Percentiles rank a stretch among this genome's conserved stretches.
These are phyloP conservation scores for Fusarium proliferatum DNA, from an alignment of 2,329 filamentous ascomycete genomes.

Conservation along the genomic window DNA sequence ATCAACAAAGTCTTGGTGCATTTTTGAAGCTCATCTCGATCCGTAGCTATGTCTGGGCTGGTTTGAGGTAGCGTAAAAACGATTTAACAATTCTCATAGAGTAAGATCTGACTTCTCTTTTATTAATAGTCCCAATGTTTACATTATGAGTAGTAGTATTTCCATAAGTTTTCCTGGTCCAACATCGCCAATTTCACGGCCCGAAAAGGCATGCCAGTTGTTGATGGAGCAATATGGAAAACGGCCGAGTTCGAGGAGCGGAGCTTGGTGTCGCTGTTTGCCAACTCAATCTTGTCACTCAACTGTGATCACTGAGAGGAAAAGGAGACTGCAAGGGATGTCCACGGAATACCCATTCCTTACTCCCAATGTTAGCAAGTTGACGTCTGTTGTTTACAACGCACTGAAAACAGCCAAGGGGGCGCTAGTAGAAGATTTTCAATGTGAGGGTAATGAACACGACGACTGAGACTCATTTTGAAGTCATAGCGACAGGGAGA, in stretches of 20 bases:
- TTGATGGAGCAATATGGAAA: too few species aligned
- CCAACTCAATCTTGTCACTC: too few species aligned
- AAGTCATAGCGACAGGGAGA: not conserved
- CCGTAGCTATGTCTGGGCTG: not conserved
- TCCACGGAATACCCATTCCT: not conserved
- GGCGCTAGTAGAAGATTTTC: not conserved
- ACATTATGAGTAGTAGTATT: not conserved
- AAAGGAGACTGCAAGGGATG: not conserved
- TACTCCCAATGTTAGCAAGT: not conserved
- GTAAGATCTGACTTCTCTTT: not conserved
- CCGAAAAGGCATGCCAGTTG: not conserved
- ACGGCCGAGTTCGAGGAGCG: too few species aligned
- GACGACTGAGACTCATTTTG: not conserved
- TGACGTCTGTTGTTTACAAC: not conserved
- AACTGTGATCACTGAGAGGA: not conserved
- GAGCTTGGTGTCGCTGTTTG: not conserved
- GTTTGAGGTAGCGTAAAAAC: not conserved
- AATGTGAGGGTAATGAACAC: not conserved
- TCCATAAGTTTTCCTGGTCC: rapidly evolving
- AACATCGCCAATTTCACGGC: not conserved
- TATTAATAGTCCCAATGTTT: not conserved
- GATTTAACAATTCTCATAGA: not conserved
- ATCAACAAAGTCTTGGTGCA: not conserved
- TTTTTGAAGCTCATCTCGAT: not conserved
- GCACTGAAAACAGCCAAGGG: not conserved